A percentile compares a stretch with the other conserved stretches of the same genome.
These are phyloP conservation scores for Stellera chamaejasme DNA, from an alignment of 345 rosid species.

Conservation along the genomic window DNA sequence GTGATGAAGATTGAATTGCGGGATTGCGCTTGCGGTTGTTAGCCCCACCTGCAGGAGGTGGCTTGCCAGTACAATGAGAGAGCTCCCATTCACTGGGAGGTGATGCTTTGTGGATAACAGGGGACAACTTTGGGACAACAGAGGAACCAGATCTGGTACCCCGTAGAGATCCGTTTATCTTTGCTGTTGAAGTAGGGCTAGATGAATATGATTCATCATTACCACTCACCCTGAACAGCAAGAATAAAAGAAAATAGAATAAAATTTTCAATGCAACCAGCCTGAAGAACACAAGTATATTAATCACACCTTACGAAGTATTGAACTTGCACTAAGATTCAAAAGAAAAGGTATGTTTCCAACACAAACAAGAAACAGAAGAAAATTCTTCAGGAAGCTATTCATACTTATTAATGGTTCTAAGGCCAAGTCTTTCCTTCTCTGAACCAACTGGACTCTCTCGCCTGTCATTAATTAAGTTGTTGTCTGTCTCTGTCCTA, in stretches of 20 bases:
- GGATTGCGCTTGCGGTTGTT: conserved; percentile 67
- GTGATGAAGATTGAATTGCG: conserved; percentile 67
- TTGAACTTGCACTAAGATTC: too few relatives aligned
- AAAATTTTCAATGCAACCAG: conserved; percentile 1
- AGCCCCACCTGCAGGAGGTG: conserved; percentile 51
- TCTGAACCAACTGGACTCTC: conserved; percentile 67
- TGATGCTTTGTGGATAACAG: conserved; percentile 50
- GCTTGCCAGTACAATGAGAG: conserved; percentile 71
- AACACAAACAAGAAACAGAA: not conserved
- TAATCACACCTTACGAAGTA: too few relatives aligned
- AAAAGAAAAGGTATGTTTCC: not conserved
- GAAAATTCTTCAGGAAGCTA: conserved; percentile 4
- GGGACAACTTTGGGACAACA: conserved; percentile 55
- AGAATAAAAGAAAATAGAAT: conserved; percentile 4
- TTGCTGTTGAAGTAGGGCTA: conserved; percentile 60
- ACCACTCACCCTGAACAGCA: conserved; percentile 46
- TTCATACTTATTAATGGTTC: conserved; percentile 72
- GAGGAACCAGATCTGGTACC: conserved; percentile 75
- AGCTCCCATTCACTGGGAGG: conserved; percentile 78
- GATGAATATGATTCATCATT: conserved; percentile 66
- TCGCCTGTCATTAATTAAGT: conserved; percentile 59
- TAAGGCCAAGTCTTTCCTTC: conserved; percentile 71
- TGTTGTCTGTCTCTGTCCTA: conserved; percentile 56
- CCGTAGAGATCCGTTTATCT: conserved; percentile 50
- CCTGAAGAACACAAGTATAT: not conserved